Evolutionary conservation across 768 basidiomycete genomes (phyloP), one percentile per base, ranked within the genome.

Genomic region (Mycena olivaceomarginata): DNA sequence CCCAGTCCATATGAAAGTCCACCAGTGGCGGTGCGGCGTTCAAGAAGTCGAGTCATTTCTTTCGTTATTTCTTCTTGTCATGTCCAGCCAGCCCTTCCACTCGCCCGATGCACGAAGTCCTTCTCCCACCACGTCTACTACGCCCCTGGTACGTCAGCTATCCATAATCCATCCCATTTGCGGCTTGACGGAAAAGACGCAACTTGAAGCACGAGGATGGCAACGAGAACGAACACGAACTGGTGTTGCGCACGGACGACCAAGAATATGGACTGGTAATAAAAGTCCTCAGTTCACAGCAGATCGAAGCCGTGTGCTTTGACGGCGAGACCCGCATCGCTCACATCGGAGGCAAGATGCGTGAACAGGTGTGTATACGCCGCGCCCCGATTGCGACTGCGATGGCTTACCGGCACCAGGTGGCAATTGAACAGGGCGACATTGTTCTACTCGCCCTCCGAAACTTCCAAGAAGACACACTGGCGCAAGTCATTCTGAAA

Each of bases 321-420:
- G 63, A 65, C 63, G 63, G 63, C 63, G 63, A 65, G 63, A 65
- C 41, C 63, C 63, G 63, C 63, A 65, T 65, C 63, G 63, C 63
- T 65, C 63, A 65, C 63, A 65, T 65, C 43, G 63, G 63, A 65
- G 63, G 43, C 63, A 63, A 63, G 62, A 65, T 65, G 63, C n/a
- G 5, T 45, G 63, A 65, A 45, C 63, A 65, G 63, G 63, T 31
- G 63, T 65, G 63, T 65, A 65, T 45, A 65, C 41, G 43, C 43
- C 43, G 63, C n/a, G 63, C 63, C 63, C 63, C 63, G 22, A 65
- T 45, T 65, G 41, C 41, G 41, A 65, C 43, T 65, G 63, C 20
- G 63, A 65, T 65, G 40, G 63, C 63, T 65, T 65, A 65, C 63
- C 43, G 43, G 63, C 40, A 20, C 62, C 31, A 60, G 59, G 59